phyloP scores from a whole-genome alignment of 2,329 filamentous ascomycete species.

The Pseudomassariella vexata region DNA sequence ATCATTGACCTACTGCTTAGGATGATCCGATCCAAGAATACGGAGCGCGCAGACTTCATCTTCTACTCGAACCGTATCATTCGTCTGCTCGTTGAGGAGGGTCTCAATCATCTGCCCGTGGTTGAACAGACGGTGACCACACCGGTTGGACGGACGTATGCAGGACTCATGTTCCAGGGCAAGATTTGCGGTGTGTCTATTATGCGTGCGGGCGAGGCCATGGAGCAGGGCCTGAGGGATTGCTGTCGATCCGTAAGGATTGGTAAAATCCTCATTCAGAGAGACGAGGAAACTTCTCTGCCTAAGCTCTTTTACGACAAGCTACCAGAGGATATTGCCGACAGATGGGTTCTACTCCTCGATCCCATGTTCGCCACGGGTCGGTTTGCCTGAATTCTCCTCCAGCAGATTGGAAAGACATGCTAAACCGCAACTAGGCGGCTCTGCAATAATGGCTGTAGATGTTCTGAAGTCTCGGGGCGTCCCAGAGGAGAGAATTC shows the following conservation, averaged over 20 bases:
- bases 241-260: conserved; percentile 98
- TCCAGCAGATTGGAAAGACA: not conserved
- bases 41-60: conserved; percentile 91
- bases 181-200: conserved; percentile 99
- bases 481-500: conserved; percentile 88
- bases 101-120: conserved; percentile 91
- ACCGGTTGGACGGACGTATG: conserved; percentile 81
- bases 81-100: conserved; percentile 91
- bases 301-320: conserved; percentile 98
- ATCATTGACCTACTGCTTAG: too few relatives aligned
- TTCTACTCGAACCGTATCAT: conserved; percentile 99
- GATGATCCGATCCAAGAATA: conserved; percentile 91
- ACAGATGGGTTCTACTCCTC: conserved; percentile 86
- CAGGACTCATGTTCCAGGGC: conserved; percentile 89
- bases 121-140: conserved; percentile 85
- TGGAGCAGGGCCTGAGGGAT: conserved; percentile 94
- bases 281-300: conserved; percentile 88
- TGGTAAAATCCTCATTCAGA: conserved; percentile 96
- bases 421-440: conserved; percentile 49
- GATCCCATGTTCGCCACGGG: conserved; percentile 99
- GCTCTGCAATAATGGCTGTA: conserved; percentile 94
- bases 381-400: too few relatives aligned
- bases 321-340: conserved; percentile 85
- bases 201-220: conserved; percentile 95
- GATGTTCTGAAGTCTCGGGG: conserved; percentile 85